These are phyloP conservation scores for Leucaena leucocephala DNA, from an alignment of 306 rosid species.

Conservation along the genomic window DNA sequence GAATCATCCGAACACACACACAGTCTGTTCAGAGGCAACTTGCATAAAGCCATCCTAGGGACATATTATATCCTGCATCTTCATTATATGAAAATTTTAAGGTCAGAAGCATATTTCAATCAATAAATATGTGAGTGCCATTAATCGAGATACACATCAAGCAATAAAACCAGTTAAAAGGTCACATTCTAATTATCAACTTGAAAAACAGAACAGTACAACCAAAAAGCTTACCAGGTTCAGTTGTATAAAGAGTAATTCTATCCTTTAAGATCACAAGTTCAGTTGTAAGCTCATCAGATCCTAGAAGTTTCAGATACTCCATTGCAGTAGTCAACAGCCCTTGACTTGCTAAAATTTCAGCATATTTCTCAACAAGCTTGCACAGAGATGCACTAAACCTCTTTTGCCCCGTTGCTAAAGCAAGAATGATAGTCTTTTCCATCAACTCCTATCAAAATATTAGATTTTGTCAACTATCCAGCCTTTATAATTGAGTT, in stretches of 20 bases:
- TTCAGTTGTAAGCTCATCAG: slow-evolving; percentile 90
- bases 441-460: slow-evolving; percentile 90
- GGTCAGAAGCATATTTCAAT: background rate
- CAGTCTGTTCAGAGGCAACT: slow-evolving; percentile 1
- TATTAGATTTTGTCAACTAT: slow-evolving; percentile 40
- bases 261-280: slow-evolving; percentile 80
- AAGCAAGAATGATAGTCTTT: slow-evolving; percentile 94
- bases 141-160: slow-evolving; percentile 6
- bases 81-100: background rate
- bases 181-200: slow-evolving; percentile 30
- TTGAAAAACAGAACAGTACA: slow-evolving; percentile 12
- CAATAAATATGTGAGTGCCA: slow-evolving; percentile 14
- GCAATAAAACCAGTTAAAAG: slow-evolving; percentile 22
- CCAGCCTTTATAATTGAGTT: slow-evolving; percentile 14
- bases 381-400: slow-evolving; percentile 93
- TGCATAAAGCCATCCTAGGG: slow-evolving; percentile 4
- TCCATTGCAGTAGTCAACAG: slow-evolving; percentile 86
- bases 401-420: slow-evolving; percentile 93
- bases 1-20: too few species aligned
- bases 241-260: slow-evolving; percentile 65
- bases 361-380: slow-evolving; percentile 99
- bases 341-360: slow-evolving; percentile 96
- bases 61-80: background rate
- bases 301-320: slow-evolving; percentile 87
- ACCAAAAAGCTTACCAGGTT: slow-evolving; percentile 62